A percentile compares a stretch with the other conserved stretches of the same genome.
These are phyloP conservation scores for Mortierella sp. DNA, from an alignment of 371 early-diverging fungal species.

Conservation along the genomic window DNA sequence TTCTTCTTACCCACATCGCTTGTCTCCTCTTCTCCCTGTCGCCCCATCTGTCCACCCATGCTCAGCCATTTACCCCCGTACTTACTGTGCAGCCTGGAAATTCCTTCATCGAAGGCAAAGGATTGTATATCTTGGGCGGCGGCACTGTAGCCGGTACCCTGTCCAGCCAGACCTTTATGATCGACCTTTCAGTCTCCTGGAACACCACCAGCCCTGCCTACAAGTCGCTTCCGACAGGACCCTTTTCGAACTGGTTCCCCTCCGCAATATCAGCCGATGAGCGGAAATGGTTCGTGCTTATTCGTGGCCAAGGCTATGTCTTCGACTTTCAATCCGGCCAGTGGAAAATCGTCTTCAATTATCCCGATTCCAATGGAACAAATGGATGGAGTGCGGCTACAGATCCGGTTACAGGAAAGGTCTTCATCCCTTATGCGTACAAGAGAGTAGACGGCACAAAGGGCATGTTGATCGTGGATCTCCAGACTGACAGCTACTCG, in stretches of 20 bases:
- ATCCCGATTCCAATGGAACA: no score
- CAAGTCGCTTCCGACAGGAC: background rate
- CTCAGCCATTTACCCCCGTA: background rate
- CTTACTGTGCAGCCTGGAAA: background rate
- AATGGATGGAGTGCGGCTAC: background rate
- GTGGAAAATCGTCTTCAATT: background rate
- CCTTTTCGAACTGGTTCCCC: background rate
- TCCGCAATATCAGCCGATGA: background rate
- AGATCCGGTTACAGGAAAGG: background rate
- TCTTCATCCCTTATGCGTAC: slow-evolving; percentile 13
- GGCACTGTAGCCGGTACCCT: no score
- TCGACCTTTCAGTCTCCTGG: slow-evolving; percentile 11
- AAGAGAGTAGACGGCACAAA: no score
- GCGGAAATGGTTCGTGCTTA: background rate
- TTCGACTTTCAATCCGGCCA: background rate
- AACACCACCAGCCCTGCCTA: background rate
- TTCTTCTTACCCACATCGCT: no score
- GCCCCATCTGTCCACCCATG: no score
- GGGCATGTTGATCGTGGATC: no score
- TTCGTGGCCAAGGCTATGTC: background rate
- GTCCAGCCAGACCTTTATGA: background rate
- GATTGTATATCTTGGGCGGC: background rate
- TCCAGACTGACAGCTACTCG: no score
- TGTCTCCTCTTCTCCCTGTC: no score
- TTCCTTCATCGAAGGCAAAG: background rate